Evolutionary conservation across 2,329 filamentous ascomycete genomes (phyloP).

Genomic region (Pseudopyricularia javanii): DNA sequence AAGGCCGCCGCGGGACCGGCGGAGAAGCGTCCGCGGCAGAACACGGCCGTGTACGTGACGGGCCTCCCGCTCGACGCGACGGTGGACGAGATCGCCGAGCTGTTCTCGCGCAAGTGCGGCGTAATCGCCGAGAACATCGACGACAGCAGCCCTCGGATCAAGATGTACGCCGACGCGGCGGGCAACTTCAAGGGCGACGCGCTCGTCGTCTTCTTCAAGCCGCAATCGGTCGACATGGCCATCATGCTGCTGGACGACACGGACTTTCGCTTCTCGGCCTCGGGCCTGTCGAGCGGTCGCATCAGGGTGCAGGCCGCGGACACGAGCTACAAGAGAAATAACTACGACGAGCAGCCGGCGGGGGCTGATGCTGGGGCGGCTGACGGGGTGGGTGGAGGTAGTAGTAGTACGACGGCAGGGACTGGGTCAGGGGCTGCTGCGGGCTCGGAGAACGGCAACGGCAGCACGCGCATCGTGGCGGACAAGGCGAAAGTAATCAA

Average conservation of each 20-base stretch:
- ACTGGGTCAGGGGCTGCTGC: constrained; percentile 2
- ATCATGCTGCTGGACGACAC: constrained; percentile 72
- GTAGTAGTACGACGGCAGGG: constrained; percentile 8
- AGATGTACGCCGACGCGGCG: constrained; percentile 73
- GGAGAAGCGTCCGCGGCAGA: constrained; percentile 44
- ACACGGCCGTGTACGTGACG: constrained; percentile 87
- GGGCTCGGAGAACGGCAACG: constrained; percentile 14
- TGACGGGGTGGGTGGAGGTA: constrained; percentile 4
- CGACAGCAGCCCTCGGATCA: constrained; percentile 76
- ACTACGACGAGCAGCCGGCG: constrained; percentile 40
- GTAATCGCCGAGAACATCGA: constrained; percentile 94
- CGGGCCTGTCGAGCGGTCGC: constrained; percentile 39
- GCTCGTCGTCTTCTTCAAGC: constrained; percentile 86
- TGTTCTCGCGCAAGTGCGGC: constrained; percentile 75
- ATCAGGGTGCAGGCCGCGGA: constrained; percentile 82
- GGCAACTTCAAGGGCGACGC: constrained; percentile 91
- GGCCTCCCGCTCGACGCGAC: constrained; percentile 72
- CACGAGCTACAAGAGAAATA: constrained; percentile 79
- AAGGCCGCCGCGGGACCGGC: constrained; percentile 14
- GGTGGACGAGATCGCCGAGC: constrained; percentile 65
- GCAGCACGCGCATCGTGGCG: constrained; percentile 36
- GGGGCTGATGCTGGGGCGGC: constrained; percentile 8
- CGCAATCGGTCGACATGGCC: constrained; percentile 80
- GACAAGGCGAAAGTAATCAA: constrained; percentile 85
- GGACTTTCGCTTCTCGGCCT: constrained; percentile 56